Evolutionary conservation across 2,329 filamentous ascomycete genomes (phyloP).

Genomic region (Phyllosticta citribraziliensis): DNA sequence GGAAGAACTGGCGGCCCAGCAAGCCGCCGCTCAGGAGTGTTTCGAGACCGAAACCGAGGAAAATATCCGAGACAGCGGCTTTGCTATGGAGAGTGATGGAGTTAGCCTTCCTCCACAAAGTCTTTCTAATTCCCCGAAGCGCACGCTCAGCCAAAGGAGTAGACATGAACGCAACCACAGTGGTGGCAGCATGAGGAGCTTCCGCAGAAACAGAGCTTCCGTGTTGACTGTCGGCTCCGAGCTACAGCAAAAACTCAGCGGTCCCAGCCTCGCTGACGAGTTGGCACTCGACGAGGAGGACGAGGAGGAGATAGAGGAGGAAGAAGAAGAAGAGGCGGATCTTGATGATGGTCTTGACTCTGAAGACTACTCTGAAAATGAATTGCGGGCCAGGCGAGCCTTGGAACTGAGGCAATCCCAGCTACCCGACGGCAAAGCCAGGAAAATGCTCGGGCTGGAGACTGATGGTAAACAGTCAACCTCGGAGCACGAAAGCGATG

Average conservation of each 20-base stretch:
- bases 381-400: slow-evolving; percentile 28
- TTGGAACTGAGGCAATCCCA: slow-evolving; percentile 33
- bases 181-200: slow-evolving; percentile 43
- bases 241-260: slow-evolving; percentile 48
- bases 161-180: slow-evolving; percentile 30
- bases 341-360: slow-evolving; percentile 53
- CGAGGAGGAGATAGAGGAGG: slow-evolving; percentile 44
- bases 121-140: slow-evolving; percentile 39
- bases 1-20: slow-evolving; percentile 70
- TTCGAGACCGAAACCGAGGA: slow-evolving; percentile 45
- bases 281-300: slow-evolving; percentile 73
- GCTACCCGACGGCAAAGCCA: slow-evolving; percentile 36
- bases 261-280: slow-evolving; percentile 80
- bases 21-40: slow-evolving; percentile 35
- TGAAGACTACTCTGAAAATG: slow-evolving; percentile 44
- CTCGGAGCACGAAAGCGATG: not conserved
- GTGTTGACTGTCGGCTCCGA: slow-evolving; percentile 49
- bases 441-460: slow-evolving; percentile 35
- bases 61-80: slow-evolving; percentile 52
- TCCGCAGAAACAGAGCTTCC: slow-evolving; percentile 59
- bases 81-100: slow-evolving; percentile 52
- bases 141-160: slow-evolving; percentile 40
- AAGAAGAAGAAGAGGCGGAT: slow-evolving; percentile 49
- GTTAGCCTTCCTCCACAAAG: slow-evolving; percentile 48
- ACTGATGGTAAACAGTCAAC: slow-evolving; percentile 13